phyloP scores from a whole-genome alignment of 1,139 yeast species.

The Scheffersomyces insectosa region DNA sequence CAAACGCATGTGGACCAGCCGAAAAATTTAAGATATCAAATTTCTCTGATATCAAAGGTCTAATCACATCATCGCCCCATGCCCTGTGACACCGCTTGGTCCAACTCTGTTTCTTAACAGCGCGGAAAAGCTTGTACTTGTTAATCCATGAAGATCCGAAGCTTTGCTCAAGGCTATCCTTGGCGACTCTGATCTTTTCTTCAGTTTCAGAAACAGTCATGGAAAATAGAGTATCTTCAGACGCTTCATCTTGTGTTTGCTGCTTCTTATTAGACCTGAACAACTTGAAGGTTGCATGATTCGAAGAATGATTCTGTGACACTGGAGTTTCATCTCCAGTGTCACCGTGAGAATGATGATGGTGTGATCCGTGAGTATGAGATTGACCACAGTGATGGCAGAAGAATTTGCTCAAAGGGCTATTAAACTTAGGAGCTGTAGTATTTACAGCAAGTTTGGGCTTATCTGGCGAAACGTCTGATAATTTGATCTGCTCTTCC shows the following conservation, averaged over 20 bases:
- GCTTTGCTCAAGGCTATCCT: constrained; percentile 39
- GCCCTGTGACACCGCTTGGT: constrained; percentile 21
- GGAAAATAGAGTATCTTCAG: background rate
- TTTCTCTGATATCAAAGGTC: constrained; percentile 29
- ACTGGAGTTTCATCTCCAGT: background rate
- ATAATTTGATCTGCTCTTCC: constrained; percentile 14
- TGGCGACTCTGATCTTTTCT: constrained; percentile 34
- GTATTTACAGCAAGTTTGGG: background rate
- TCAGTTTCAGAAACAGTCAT: constrained; percentile 26
- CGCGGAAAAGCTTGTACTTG: constrained; percentile 29
- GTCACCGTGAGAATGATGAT: constrained; percentile 1
- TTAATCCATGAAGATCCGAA: constrained; percentile 72
- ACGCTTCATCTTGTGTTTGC: background rate
- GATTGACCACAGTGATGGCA: background rate
- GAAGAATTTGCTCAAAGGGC: constrained; percentile 11
- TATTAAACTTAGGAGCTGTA: constrained; percentile 7
- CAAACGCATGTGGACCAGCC: constrained; percentile 38
- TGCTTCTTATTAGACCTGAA: background rate
- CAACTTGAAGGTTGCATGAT: background rate
- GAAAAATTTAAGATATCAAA: constrained; percentile 38
- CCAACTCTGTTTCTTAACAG: constrained; percentile 29
- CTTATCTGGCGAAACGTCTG: constrained; percentile 4
- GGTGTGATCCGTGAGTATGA: background rate
- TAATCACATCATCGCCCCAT: constrained; percentile 41
- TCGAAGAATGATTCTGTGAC: background rate